Base-by-base conservation (phyloP, 2,329 filamentous ascomycete genomes). In the Diplodia intermedia region DNA sequence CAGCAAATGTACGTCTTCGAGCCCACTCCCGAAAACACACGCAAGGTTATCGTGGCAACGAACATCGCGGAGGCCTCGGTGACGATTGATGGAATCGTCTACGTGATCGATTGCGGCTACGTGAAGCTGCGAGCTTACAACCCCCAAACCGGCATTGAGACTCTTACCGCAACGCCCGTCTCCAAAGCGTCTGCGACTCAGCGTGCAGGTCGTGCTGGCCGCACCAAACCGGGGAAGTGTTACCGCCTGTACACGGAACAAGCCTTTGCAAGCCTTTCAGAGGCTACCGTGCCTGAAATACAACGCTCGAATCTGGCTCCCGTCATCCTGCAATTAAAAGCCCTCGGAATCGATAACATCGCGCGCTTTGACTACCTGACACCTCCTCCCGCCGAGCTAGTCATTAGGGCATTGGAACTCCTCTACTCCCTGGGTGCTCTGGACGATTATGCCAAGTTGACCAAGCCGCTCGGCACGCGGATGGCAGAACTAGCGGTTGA, bases 11-110 rank as follows among this genome's bases (percentile, higher is more conserved):
- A 94, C 71, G 91, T 98, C 50, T 98, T 98, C 76, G 93, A 97
- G 73, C 89, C 91, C 66, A 83, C 93, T 1, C 89, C 92, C 0
- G 89, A 92, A 69, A 90, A 94, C 69, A 94, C 90, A 1, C 87
- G 95, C 52, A 98, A 98, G 76, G 91, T 97, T 49, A 91, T 99
- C 43, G 90, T 97, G 71, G 91, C 92, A 4, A 98, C 95, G 69
- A 98, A 98, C 76, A 97, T 98, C 71, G 93, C 95, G 14, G 95
- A 99, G 82, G 94, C 95, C 4, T 97, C 93, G 1, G 91, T 99
- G 53, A 98, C 95, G 18, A 96, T 98, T 67, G 90, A 95, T 65
- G 93, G 93, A 2, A 94, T 98, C 69, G 89, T 93, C 66, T 97
- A 92, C 75, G 94, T 99, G 6, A 83, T 98, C 61, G 95, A 99